Conservation (phyloP, 805 yeast genomes). For the Pichia nanzhaoensis region DNA sequence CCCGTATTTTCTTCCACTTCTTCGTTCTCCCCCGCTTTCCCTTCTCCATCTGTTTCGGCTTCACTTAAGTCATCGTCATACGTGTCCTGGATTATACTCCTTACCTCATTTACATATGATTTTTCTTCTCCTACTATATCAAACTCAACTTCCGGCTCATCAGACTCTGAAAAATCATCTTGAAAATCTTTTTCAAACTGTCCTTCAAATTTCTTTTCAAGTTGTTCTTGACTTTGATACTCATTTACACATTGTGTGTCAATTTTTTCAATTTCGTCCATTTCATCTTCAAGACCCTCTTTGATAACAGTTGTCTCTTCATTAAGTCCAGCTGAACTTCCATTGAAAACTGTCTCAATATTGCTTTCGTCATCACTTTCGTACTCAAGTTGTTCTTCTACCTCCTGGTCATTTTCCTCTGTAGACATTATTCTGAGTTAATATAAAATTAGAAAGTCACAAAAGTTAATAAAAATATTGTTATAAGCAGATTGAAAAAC, state of each 20-base stretch:
- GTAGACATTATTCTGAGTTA: not conserved
- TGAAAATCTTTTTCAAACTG: conserved; percentile 1
- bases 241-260: not conserved
- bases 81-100: not conserved
- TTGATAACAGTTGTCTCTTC: not conserved
- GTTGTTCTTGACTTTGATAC: not conserved
- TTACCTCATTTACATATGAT: not conserved
- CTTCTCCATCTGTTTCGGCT: not conserved
- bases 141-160: not conserved
- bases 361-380: conserved; percentile 26
- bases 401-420: not conserved
- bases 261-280: conserved; percentile 4
- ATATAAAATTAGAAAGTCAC: no score
- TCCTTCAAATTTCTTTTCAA: not conserved
- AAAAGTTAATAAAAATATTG: no score
- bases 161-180: not conserved
- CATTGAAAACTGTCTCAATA: conserved; percentile 11
- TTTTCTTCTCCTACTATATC: not conserved
- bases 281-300: not conserved
- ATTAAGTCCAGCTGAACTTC: not conserved
- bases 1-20: not conserved
- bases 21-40: not conserved
- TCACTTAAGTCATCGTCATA: conserved; percentile 6
- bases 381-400: conserved; percentile 27
- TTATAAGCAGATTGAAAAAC: no score